These are phyloP conservation scores for Aegilops speltoides DNA, from an alignment of 176 grass and related monocot genomes.

Conservation along the genomic window DNA sequence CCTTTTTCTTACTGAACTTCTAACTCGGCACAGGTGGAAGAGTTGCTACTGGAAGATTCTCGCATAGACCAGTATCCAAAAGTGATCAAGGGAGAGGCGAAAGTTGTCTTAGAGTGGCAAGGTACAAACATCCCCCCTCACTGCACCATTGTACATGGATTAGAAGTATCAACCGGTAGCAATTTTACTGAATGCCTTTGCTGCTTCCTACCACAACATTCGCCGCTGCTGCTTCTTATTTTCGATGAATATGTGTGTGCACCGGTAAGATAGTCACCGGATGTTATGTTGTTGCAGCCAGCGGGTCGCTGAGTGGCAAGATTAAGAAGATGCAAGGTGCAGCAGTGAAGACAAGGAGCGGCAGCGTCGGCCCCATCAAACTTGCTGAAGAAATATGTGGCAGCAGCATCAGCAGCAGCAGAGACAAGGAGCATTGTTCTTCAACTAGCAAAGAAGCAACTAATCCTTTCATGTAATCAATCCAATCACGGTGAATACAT, in stretches of 20 bases:
- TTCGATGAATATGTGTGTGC: neutral
- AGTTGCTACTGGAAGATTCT: slow-evolving; percentile 84
- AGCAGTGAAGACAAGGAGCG: slow-evolving; percentile 30
- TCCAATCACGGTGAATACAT: neutral
- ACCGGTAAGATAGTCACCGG: neutral
- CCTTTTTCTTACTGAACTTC: neutral
- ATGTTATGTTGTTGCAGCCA: slow-evolving; percentile 39
- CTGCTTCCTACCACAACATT: neutral
- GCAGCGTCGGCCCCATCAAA: neutral
- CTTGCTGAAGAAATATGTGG: slow-evolving; percentile 18
- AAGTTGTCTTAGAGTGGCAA: slow-evolving; percentile 92
- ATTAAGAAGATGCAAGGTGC: slow-evolving; percentile 34
- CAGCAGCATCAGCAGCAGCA: neutral
- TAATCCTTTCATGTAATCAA: slow-evolving; percentile 4
- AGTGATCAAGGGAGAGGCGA: slow-evolving; percentile 86
- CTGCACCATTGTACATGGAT: neutral
- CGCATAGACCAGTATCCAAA: slow-evolving; percentile 91
- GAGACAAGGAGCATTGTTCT: neutral
- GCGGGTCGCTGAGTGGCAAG: slow-evolving; percentile 60
- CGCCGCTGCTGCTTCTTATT: neutral
- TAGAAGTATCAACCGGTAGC: neutral
- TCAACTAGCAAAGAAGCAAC: slow-evolving; percentile 2
- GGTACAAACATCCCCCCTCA: slow-evolving; percentile 39
- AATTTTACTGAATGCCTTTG: neutral
- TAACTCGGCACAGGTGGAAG: slow-evolving; percentile 69